Base-by-base conservation (phyloP, 345 rosid species). In the Kernera saxatilis region DNA sequence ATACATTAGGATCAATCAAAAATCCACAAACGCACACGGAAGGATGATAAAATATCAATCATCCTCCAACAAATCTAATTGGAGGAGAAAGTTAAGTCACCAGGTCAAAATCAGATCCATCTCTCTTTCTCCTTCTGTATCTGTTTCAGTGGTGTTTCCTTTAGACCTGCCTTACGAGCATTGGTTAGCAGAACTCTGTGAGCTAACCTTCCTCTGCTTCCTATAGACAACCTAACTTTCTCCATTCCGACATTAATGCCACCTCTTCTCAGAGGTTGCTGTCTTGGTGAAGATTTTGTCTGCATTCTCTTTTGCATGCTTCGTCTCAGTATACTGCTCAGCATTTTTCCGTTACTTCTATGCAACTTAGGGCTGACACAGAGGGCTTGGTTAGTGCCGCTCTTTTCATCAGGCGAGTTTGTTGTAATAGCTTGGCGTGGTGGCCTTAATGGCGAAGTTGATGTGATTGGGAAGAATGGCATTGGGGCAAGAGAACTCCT, bases 231-330 rank as follows among this genome's bases (percentile, higher is more conserved):
- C 63, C 97, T 79, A 50, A 91, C 88, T 73, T 77, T 89, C 80
- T 91, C 97, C 90, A 76, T 84, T 3, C 98, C 92, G 1, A 93
- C 94, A 73, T 84, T 91, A 61, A 93, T 86, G 7, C 94, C 91
- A 32, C 84, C 87, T 77, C 85, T 85, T 77, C 96, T 84, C 49
- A 76, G 26, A 10, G 88, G 89, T 67, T 85, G 89, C 67, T 81
- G 92, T 83, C 86, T 64, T 30, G 86, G 86, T 35, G 58, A 19
- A 8, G 88, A 1, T 64, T 73, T 73, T 41, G 3, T 65, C 15
- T 66, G 77, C 77, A 58, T 76, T 84, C 84, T 89, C 86, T 86
- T 91, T 3, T 85, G 88, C 39, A 89, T 67, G 83, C 99, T 94
- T 79, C 88, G 77, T 77, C 95, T 84, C 62, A 89, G 56, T 32